Evolutionary conservation across 305 asterid species (phyloP), one percentile per base, ranked within the genome.

Genomic region (Caryopteris hybrid): DNA sequence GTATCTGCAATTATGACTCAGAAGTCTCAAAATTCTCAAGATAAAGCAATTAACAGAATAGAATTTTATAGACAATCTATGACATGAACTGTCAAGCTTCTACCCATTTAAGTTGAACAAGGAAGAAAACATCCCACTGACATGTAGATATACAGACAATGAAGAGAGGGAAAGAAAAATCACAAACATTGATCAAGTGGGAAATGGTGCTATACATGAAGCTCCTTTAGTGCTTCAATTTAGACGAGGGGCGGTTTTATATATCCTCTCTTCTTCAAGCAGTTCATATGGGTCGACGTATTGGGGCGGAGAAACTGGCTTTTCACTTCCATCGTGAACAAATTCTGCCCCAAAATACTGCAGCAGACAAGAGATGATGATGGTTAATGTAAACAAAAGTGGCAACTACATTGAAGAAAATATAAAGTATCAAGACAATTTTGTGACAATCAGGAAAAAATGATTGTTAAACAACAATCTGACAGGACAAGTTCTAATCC

Each of bases 301-400:
- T 45, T 71, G 88, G 3, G 94, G 94, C 22, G 79, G 80, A 43
- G 83, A 8, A 8, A 53, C 55, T 5, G 73, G 70, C 54, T 71
- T 39, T 5, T 60, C 64, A 45, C 76, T 76, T 61, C 81, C 97
- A 39, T 86, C 93, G 21, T 90, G 97, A 74, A 93, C 64, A 72
- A 93, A 93, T 57, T 70, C 73, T 21, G 95, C 76, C 68, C 97
- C 99, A 20, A 88, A 90, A 72, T 90, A 93, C 97, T 93, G 88
- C 85, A 84, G 11, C 67, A 50, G 36, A 34, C 42, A 67, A 33
- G 36, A 25, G 14, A 14, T 23, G 17, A 63, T 59, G 25, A 57
- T 61, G 47, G 14, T 46, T 13, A 64, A 10, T 21, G 16, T 13
- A 3, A 39, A 48, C 21, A 63, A 52, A 25, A 48, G 2, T 6